These are phyloP conservation scores for Eutrema salsugineum DNA, from an alignment of 441 rosid species.

Conservation along the genomic window DNA sequence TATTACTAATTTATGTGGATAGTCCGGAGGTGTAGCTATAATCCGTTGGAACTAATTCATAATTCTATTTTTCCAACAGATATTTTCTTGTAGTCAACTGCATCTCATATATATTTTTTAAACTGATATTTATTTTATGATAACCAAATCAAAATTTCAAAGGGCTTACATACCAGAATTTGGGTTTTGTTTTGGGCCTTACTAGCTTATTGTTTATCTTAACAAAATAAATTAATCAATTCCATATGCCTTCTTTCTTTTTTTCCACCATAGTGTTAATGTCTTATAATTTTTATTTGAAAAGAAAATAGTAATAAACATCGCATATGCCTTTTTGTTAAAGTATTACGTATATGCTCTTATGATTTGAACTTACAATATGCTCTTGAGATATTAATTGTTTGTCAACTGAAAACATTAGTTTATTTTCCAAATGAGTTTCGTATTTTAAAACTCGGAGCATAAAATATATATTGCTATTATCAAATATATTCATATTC, in stretches of 20 bases:
- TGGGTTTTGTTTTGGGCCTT: neutral
- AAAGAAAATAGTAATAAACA: neutral
- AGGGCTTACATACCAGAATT: neutral
- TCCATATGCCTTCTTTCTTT: neutral
- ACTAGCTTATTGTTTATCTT: neutral
- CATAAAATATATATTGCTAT: neutral
- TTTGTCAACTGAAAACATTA: conserved; percentile 17
- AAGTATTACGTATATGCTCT: conserved; percentile 8
- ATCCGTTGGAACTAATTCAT: conserved; percentile 3
- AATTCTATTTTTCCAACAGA: neutral
- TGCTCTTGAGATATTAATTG: neutral
- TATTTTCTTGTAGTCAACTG: neutral
- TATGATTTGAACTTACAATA: conserved; percentile 1
- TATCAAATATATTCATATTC: conserved; percentile 25
- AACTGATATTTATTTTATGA: neutral
- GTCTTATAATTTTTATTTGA: neutral
- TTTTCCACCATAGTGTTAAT: neutral
- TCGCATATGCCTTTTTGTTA: conserved; percentile 3
- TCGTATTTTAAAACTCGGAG: conserved; percentile 8
- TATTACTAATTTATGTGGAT: conserved; percentile 20
- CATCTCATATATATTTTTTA: neutral
- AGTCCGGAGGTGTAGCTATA: conserved; percentile 13
- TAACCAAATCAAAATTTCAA: neutral
- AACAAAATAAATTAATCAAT: neutral
- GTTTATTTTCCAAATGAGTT: conserved; percentile 21